A percentile compares a stretch with the other conserved stretches of the same genome.
Evolutionary conservation across 2,329 filamentous ascomycete species (phyloP).

Genomic region (Bretziella fagacearum): DNA sequence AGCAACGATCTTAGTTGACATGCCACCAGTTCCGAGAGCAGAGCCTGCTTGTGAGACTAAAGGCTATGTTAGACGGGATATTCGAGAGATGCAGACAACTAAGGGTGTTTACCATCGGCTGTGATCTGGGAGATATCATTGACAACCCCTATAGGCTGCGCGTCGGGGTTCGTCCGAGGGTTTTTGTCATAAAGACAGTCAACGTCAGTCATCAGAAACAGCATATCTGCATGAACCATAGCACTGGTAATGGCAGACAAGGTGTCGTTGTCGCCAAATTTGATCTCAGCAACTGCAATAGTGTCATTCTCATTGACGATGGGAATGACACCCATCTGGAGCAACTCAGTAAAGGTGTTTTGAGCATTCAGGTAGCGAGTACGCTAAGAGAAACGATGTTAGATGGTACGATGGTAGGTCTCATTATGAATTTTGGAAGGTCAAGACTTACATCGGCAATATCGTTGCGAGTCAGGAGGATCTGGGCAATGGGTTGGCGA

Average conservation of each 20-base stretch:
- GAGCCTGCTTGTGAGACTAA: conserved; percentile 77
- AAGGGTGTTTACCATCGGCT: conserved; percentile 47
- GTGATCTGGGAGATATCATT: conserved; percentile 69
- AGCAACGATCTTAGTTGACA: conserved; percentile 94
- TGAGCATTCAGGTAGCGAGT: conserved; percentile 93
- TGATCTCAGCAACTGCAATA: conserved; percentile 90
- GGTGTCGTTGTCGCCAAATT: conserved; percentile 98
- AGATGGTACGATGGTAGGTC: too few species aligned
- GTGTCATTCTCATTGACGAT: conserved; percentile 99
- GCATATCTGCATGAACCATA: conserved; percentile 91
- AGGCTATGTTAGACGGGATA: conserved; percentile 15
- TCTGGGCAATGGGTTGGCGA: conserved; percentile 81
- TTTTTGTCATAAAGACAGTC: conserved; percentile 97
- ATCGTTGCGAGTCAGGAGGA: conserved; percentile 84
- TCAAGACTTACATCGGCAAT: conserved; percentile 81
- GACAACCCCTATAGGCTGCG: conserved; percentile 78
- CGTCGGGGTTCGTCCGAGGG: conserved; percentile 68
- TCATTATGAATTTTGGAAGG: neutral
- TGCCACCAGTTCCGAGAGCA: conserved; percentile 79
- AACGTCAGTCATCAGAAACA: conserved; percentile 98
- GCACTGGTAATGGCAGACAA: conserved; percentile 89
- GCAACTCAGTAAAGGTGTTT: conserved; percentile 77
- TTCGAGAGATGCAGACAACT: neutral
- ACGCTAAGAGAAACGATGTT: conserved; percentile 34
- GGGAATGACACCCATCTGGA: conserved; percentile 90